Evolutionary conservation across 1,284 basidiomycete species (phyloP).

Genomic region (Puccinia hordei): DNA sequence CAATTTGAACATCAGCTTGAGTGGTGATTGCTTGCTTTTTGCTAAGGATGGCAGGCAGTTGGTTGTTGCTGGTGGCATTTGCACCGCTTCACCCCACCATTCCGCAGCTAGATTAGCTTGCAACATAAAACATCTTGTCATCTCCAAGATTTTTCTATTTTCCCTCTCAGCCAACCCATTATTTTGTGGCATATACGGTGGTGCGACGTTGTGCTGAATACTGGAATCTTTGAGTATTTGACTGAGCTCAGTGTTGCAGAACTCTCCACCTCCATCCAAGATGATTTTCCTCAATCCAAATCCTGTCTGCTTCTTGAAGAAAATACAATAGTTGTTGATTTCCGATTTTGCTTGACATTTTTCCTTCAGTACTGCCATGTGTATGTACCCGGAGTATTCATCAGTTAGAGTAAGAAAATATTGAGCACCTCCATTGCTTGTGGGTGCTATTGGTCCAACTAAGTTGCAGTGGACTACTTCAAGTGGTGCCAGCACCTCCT

Average conservation of each 20-base stretch:
- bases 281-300: not conserved
- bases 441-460: not conserved
- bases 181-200: no score
- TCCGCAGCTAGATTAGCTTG: not conserved
- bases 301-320: not conserved
- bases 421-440: not conserved
- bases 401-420: no score
- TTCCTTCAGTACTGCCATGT: not conserved
- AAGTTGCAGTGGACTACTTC: not conserved
- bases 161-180: no score
- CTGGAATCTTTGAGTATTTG: no score
- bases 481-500: no score
- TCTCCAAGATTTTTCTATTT: not conserved
- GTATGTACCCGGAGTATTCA: not conserved
- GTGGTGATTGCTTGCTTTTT: no score
- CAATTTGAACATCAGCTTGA: no score
- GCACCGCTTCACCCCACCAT: conserved; percentile 11
- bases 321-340: not conserved
- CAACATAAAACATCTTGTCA: not conserved
- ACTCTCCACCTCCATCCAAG: not conserved
- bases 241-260: no score
- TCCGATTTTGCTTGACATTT: not conserved
- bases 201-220: no score
- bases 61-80: not conserved
- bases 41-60: no score